These are phyloP conservation scores for Auriscalpium orientale DNA, from an alignment of 768 basidiomycete species.

Conservation along the genomic window DNA sequence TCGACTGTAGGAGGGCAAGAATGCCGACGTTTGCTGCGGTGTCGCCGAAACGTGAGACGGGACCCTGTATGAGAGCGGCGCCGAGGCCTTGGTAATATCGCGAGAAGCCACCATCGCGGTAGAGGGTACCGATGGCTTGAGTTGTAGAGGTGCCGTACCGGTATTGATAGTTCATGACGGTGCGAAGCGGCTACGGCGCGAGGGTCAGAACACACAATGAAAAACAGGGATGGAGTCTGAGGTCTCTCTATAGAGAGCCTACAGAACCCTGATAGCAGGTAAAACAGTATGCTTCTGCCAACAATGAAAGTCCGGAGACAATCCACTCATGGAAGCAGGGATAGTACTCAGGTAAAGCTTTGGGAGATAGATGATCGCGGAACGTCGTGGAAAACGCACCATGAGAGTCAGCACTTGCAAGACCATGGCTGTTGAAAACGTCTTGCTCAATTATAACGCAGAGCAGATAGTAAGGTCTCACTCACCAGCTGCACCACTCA, in stretches of 20 bases:
- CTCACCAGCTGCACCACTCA: conserved; percentile 80
- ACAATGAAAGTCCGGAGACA: too few relatives aligned
- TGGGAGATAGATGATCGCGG: too few relatives aligned
- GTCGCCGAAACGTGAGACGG: conserved; percentile 83
- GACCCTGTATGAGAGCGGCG: conserved; percentile 84
- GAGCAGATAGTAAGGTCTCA: neutral
- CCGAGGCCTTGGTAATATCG: conserved; percentile 85
- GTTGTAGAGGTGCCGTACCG: conserved; percentile 76
- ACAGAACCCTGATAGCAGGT: too few relatives aligned
- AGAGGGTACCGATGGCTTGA: conserved; percentile 57
- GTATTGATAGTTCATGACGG: conserved; percentile 97
- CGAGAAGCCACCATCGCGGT: conserved; percentile 69
- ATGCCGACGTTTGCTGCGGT: conserved; percentile 93
- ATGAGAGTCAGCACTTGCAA: conserved; percentile 88
- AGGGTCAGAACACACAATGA: conserved; percentile 7
- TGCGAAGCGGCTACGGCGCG: conserved; percentile 65
- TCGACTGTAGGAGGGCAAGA: conserved; percentile 73
- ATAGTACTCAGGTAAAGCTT: too few relatives aligned
- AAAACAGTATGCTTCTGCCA: too few relatives aligned
- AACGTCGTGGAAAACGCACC: conserved; percentile 25
- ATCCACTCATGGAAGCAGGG: too few relatives aligned
- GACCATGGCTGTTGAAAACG: conserved; percentile 64
- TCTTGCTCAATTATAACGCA: neutral
- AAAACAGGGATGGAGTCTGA: neutral
- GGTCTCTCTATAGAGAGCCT: neutral